Evolutionary conservation across 306 rosid genomes (phyloP), one percentile per base, ranked within the genome.

Genomic region (Dryas alaskensis): DNA sequence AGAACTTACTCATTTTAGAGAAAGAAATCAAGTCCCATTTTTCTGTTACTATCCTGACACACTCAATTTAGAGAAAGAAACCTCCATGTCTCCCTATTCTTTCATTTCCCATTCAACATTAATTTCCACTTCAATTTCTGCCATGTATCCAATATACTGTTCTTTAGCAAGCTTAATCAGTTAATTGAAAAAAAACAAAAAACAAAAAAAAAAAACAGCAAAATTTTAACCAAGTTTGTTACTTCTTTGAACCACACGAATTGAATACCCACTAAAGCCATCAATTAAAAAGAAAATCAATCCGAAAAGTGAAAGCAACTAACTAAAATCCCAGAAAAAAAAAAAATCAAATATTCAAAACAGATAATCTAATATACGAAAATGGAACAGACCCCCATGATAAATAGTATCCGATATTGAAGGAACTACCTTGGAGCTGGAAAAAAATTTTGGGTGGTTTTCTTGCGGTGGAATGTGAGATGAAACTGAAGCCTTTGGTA

Each of bases 351-450:
- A 10, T 46, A 0, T 49, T 44, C 50, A 55, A 19, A 44, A 54
- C 3, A 60, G 12, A 49, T 65, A 54, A 25, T 54, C 4, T 8
- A 48, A 43, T 2, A 5, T 14, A 4, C 10, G 17, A 46, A 22
- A 47, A 67, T 62, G 5, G 52, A 51, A 2, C 10, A 54, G 5
- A 49, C 60, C 66, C 71, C 10, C 0, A 22, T 10, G 25, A 17
- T 11, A 31, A 76, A 40, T 31, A 73, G 44, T 7, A 14, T 19
- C 47, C 45, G 60, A 43, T 16, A 70, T 0, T 16, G 50, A 59
- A 55, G 14, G 71, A 70, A 46, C 80, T 65, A 92, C 97, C 97
- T 86, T 91, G 92, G 71, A 87, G 79, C 27, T 91, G 95, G 69
- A 87, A 74, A 27, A 74, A 70, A 27, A 80, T 89, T 37, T 77